Conservation (phyloP, 768 basidiomycete genomes). For the Hygrophorus pudorinus region DNA sequence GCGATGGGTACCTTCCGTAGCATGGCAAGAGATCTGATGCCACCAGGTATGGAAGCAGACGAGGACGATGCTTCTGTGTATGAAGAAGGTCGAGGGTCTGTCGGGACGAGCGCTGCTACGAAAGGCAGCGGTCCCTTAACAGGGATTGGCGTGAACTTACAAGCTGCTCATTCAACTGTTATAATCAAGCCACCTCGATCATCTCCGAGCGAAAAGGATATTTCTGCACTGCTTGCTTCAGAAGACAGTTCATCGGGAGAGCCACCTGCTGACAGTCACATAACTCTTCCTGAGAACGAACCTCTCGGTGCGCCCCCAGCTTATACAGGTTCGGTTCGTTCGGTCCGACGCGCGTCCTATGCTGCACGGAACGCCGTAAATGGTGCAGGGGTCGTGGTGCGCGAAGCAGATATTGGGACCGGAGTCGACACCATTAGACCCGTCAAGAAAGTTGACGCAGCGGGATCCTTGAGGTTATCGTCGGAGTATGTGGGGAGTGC, state of each 20-base stretch:
- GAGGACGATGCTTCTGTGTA: constrained; percentile 37
- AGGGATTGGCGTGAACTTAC: constrained; percentile 27
- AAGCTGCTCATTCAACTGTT: constrained; percentile 63
- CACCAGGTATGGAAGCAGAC: constrained; percentile 44
- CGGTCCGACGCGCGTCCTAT: constrained; percentile 65
- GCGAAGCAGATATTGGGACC: constrained; percentile 76
- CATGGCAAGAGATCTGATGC: constrained; percentile 60
- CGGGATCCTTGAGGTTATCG: constrained; percentile 65
- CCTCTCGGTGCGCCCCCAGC: constrained; percentile 60
- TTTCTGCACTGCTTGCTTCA: constrained; percentile 27
- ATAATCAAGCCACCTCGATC: constrained; percentile 41
- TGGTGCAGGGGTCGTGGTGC: constrained; percentile 63
- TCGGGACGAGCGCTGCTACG: constrained; percentile 55
- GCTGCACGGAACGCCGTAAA: constrained; percentile 56
- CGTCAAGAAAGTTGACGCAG: constrained; percentile 82
- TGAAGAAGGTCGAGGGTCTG: constrained; percentile 30
- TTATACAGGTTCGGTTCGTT: constrained; percentile 57
- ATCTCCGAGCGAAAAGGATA: constrained; percentile 30
- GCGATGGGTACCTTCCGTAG: constrained; percentile 73
- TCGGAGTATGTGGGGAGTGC: constrained; percentile 74
- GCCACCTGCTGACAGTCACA: constrained; percentile 29
- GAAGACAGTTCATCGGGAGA: constrained; percentile 30
- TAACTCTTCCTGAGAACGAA: constrained; percentile 22
- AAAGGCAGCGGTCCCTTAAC: constrained; percentile 49
- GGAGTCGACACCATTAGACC: constrained; percentile 89